These are phyloP conservation scores for Fusarium neocosmosporiellum DNA, from an alignment of 2,329 filamentous ascomycete genomes.

Conservation along the genomic window DNA sequence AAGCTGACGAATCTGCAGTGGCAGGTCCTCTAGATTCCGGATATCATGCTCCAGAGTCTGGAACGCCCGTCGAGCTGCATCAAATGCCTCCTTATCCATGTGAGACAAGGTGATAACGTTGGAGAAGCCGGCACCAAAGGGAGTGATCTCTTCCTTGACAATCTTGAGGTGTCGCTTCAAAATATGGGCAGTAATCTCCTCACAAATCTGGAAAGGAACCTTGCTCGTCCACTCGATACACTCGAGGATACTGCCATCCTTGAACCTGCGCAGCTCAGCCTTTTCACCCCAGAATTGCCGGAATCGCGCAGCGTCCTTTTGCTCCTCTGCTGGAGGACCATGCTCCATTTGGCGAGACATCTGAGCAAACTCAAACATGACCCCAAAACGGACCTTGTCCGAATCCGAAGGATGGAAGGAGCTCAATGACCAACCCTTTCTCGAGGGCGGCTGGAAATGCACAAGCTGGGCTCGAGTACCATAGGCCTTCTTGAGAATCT, in stretches of 20 bases:
- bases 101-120: conserved; percentile 59
- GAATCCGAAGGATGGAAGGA: conserved; percentile 30
- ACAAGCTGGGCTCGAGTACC: conserved; percentile 79
- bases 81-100: conserved; percentile 70
- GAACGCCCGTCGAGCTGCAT: conserved; percentile 76
- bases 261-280: conserved; percentile 92
- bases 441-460: conserved; percentile 60
- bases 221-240: conserved; percentile 86
- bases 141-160: conserved; percentile 62
- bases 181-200: conserved; percentile 82
- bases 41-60: conserved; percentile 80
- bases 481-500: conserved; percentile 75
- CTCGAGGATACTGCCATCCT: conserved; percentile 92
- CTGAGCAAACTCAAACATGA: conserved; percentile 79
- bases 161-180: conserved; percentile 76
- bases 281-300: conserved; percentile 96
- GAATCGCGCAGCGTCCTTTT: conserved; percentile 83
- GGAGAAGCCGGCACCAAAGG: conserved; percentile 64
- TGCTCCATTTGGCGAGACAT: conserved; percentile 84
- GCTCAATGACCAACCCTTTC: conserved; percentile 46
- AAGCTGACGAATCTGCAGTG: conserved; percentile 86
- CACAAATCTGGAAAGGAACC: conserved; percentile 72
- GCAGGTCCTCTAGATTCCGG: conserved; percentile 82
- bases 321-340: conserved; percentile 87
- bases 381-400: conserved; percentile 67